Conservation (phyloP, 2,329 filamentous ascomycete species). For the Grosmannia clavigera region DNA sequence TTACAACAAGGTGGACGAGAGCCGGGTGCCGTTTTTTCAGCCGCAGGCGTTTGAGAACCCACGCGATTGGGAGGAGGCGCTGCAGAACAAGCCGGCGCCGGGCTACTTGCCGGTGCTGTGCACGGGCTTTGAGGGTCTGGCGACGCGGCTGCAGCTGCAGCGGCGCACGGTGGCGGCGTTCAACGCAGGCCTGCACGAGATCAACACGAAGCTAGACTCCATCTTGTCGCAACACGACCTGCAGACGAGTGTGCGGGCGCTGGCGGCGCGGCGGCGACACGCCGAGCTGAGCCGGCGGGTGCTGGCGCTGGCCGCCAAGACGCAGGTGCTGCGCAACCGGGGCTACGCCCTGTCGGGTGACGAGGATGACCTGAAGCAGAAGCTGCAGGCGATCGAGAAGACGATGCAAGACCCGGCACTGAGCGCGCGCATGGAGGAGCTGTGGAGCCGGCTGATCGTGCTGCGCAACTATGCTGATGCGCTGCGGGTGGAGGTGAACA, state of each 20-base stretch:
- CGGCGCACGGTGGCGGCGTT: constrained; percentile 56
- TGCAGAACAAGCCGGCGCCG: constrained; percentile 64
- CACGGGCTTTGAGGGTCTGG: constrained; percentile 59
- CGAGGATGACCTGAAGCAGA: constrained; percentile 66
- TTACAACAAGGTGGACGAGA: constrained; percentile 72
- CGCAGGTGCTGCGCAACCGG: constrained; percentile 68
- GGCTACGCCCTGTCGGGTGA: constrained; percentile 70
- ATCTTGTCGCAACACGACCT: constrained; percentile 69
- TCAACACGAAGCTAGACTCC: constrained; percentile 60
- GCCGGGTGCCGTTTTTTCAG: constrained; percentile 63
- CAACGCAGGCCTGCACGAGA: constrained; percentile 62
- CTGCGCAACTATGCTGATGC: constrained; percentile 60
- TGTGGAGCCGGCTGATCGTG: constrained; percentile 71
- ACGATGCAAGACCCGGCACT: constrained; percentile 63
- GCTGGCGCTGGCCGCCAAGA: constrained; percentile 62
- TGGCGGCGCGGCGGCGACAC: constrained; percentile 62
- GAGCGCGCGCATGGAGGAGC: constrained; percentile 65
- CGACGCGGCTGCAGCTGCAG: constrained; percentile 61
- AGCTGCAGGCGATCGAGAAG: constrained; percentile 56
- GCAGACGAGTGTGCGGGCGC: constrained; percentile 58
- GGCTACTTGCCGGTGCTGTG: constrained; percentile 68
- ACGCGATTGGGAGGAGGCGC: constrained; percentile 72
- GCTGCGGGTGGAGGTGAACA: constrained; percentile 62
- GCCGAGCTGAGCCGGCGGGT: constrained; percentile 60
- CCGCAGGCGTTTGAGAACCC: constrained; percentile 59